phyloP scores from a whole-genome alignment of 1,139 yeast genomes.

The Kodamaea anthophila region DNA sequence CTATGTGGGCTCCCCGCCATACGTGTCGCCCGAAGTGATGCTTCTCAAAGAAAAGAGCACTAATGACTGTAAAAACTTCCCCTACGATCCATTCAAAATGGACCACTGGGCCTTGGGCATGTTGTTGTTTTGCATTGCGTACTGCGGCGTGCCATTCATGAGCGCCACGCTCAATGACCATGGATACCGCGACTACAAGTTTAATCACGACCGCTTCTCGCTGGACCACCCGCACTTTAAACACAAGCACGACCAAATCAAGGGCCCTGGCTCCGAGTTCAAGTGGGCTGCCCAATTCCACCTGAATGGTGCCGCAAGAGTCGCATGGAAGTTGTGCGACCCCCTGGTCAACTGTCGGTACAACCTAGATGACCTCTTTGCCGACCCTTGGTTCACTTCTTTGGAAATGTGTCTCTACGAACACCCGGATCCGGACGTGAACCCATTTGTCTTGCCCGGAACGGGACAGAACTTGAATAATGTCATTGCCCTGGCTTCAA shows the following conservation, averaged over 20 bases:
- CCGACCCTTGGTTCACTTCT: slow-evolving; percentile 59
- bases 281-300: slow-evolving; percentile 58
- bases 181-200: slow-evolving; percentile 52
- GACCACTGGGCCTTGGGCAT: slow-evolving; percentile 74
- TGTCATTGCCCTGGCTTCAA: slow-evolving; percentile 13
- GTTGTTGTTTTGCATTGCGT: slow-evolving; percentile 53
- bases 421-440: slow-evolving; percentile 40
- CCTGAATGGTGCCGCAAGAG: slow-evolving; percentile 54
- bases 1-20: slow-evolving; percentile 75
- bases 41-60: slow-evolving; percentile 36
- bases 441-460: slow-evolving; percentile 31
- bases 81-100: slow-evolving; percentile 63
- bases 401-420: slow-evolving; percentile 61
- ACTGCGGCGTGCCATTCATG: slow-evolving; percentile 57
- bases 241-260: slow-evolving; percentile 30
- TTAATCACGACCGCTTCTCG: slow-evolving; percentile 45
- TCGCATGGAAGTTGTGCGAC: slow-evolving; percentile 73
- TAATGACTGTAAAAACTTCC: slow-evolving; percentile 33
- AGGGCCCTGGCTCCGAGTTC: slow-evolving; percentile 66
- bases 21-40: slow-evolving; percentile 74
- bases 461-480: slow-evolving; percentile 13
- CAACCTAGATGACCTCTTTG: slow-evolving; percentile 45
- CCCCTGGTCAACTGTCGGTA: slow-evolving; percentile 52
- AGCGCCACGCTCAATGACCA: slow-evolving; percentile 47
- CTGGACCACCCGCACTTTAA: slow-evolving; percentile 51